These are phyloP conservation scores for Thielaviopsis populi DNA, from an alignment of 2,329 filamentous ascomycete genomes.

Conservation along the genomic window DNA sequence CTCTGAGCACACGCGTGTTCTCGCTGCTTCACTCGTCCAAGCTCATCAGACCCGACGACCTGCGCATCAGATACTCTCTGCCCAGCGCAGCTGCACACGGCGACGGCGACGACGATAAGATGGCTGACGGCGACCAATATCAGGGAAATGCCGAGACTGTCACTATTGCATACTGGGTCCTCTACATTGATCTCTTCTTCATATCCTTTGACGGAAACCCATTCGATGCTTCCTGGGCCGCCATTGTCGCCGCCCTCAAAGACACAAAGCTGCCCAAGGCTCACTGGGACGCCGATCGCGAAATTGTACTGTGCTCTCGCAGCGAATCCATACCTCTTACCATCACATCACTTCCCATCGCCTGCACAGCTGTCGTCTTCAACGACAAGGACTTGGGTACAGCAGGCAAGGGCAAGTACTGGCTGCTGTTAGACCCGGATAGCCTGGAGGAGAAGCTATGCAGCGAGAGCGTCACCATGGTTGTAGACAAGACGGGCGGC, in stretches of 20 bases:
- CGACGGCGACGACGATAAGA: constrained; percentile 33
- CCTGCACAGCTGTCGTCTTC: constrained; percentile 68
- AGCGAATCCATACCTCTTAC: constrained; percentile 39
- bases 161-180: constrained; percentile 83
- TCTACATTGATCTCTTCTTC: constrained; percentile 92
- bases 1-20: constrained; percentile 65
- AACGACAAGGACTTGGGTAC: constrained; percentile 30
- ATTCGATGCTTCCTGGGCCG: constrained; percentile 81
- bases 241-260: constrained; percentile 63
- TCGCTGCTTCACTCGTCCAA: constrained; percentile 58
- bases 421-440: constrained; percentile 81
- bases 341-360: constrained; percentile 54
- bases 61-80: constrained; percentile 52
- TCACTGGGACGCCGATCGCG: constrained; percentile 69
- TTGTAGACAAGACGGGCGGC: constrained; percentile 50
- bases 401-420: constrained; percentile 33
- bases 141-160: constrained; percentile 25
- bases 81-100: constrained; percentile 28
- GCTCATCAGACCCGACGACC: constrained; percentile 49
- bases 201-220: constrained; percentile 84
- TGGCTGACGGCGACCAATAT: constrained; percentile 26
- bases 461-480: constrained; percentile 65
- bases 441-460: constrained; percentile 77
- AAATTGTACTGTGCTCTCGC: constrained; percentile 60
- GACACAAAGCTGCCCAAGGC: constrained; percentile 66